Conservation (phyloP, 2,329 filamentous ascomycete species). For the Pyrenophora tritici-repentis region DNA sequence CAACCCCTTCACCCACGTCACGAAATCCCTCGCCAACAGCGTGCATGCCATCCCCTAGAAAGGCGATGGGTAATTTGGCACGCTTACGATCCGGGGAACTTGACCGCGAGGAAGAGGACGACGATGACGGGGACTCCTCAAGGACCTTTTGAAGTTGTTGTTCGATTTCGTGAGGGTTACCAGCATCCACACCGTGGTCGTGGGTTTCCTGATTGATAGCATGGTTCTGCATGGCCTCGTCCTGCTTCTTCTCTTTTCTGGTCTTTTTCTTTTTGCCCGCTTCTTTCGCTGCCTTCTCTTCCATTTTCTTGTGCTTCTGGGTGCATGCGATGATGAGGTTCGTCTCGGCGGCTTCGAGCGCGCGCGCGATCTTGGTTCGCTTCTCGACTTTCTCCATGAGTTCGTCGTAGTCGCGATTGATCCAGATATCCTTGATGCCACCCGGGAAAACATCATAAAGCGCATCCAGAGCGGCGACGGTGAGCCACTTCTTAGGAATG, state of each 20-base stretch:
- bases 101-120: slow-evolving; percentile 43
- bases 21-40: slow-evolving; percentile 54
- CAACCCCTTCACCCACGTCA: slow-evolving; percentile 54
- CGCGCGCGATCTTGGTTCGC: slow-evolving; percentile 71
- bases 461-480: slow-evolving; percentile 75
- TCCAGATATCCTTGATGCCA: slow-evolving; percentile 93
- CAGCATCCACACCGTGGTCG: slow-evolving; percentile 59
- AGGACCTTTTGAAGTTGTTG: slow-evolving; percentile 56
- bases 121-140: slow-evolving; percentile 38
- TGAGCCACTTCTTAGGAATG: slow-evolving; percentile 90
- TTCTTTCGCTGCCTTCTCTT: slow-evolving; percentile 66
- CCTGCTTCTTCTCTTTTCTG: slow-evolving; percentile 61
- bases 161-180: slow-evolving; percentile 61
- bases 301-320: slow-evolving; percentile 74
- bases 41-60: slow-evolving; percentile 53
- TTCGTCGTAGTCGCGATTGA: slow-evolving; percentile 85
- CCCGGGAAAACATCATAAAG: slow-evolving; percentile 96
- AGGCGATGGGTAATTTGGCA: slow-evolving; percentile 49
- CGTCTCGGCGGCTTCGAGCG: slow-evolving; percentile 82
- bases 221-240: slow-evolving; percentile 65
- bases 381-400: slow-evolving; percentile 82
- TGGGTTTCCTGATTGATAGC: slow-evolving; percentile 58
- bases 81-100: slow-evolving; percentile 41
- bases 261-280: slow-evolving; percentile 61
- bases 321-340: slow-evolving; percentile 80